Base-by-base conservation (phyloP, 2,329 filamentous ascomycete species). In the Aspergillus ochraceoroseus region DNA sequence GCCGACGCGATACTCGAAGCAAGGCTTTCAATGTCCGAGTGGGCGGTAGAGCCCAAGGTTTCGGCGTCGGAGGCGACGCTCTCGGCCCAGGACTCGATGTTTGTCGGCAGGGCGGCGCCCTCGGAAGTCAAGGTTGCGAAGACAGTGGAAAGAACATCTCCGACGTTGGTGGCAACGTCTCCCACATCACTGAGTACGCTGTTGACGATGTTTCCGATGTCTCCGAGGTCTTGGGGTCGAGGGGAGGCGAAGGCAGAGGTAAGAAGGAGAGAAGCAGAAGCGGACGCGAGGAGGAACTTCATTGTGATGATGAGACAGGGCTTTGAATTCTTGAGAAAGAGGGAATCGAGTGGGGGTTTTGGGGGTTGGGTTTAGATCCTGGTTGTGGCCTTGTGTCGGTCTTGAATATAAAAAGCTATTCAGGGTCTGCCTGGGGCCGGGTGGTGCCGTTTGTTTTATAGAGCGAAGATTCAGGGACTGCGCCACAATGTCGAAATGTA, bases 281-380 rank as follows among this genome's bases (percentile, higher is more conserved):
- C n/a, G n/a, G n/a, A n/a, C n/a, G 50, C 34, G 42, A 57, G 36
- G 29, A 53, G 35, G 39, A 58, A 48, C 48, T 59, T 57, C 57
- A 60, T 60, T 48, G 29, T 53, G 49, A 17, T 27, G 32, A 29
- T 42, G n/a, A n/a, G n/a, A n/a, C n/a, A n/a, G n/a, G 12, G 11
- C 12, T 23, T 13, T 14, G 28, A 18, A 6, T 29, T 22, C 2
- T 13, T 8, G 4, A 17, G 23, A 17, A 12, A 3, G 26, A 27
- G 19, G 26, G 20, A 20, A 12, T 27, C 25, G 13, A 38, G 6
- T n/a, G 11, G n/a, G n/a, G n/a, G n/a, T n/a, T n/a, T n/a, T n/a
- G n/a, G n/a, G n/a, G n/a, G n/a, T n/a, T n/a, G n/a, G n/a, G n/a
- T n/a, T n/a, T n/a, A n/a, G n/a, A n/a, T n/a, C n/a, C n/a, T n/a